These are phyloP conservation scores for Maudiozyma barnettii DNA, from an alignment of 805 yeast species.

Conservation along the genomic window DNA sequence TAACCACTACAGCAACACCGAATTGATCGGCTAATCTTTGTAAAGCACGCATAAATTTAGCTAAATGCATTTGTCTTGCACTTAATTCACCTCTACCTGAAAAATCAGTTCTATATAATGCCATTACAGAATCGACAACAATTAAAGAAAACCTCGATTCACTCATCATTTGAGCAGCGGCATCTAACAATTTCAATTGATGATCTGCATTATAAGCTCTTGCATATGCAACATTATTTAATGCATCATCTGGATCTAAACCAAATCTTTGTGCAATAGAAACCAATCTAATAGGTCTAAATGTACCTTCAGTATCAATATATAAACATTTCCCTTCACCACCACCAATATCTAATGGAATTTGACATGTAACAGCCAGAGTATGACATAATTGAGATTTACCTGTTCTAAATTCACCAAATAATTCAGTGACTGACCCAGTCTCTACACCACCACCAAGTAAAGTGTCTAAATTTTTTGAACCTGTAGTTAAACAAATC, in stretches of 20 bases:
- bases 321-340: conserved; percentile 96
- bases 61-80: conserved; percentile 90
- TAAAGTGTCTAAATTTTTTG: conserved; percentile 84
- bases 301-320: conserved; percentile 95
- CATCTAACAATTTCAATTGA: conserved; percentile 73
- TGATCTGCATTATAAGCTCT: conserved; percentile 97
- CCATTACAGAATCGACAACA: conserved; percentile 97
- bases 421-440: conserved; percentile 91
- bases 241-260: conserved; percentile 83
- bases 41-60: conserved; percentile 81
- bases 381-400: conserved; percentile 96
- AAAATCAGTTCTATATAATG: conserved; percentile 87
- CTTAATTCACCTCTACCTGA: conserved; percentile 93
- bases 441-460: conserved; percentile 97
- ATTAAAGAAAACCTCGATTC: conserved; percentile 82
- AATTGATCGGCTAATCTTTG: conserved; percentile 95
- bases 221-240: conserved; percentile 95
- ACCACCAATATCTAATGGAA: conserved; percentile 95
- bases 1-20: conserved; percentile 92
- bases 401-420: conserved; percentile 97
- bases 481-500: conserved; percentile 90
- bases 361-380: conserved; percentile 89
- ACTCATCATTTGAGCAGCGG: conserved; percentile 94
- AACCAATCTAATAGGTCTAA: conserved; percentile 81
- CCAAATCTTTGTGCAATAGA: conserved; percentile 90